phyloP scores from a whole-genome alignment of 768 basidiomycete genomes.

The Pulveroboletus sp. region DNA sequence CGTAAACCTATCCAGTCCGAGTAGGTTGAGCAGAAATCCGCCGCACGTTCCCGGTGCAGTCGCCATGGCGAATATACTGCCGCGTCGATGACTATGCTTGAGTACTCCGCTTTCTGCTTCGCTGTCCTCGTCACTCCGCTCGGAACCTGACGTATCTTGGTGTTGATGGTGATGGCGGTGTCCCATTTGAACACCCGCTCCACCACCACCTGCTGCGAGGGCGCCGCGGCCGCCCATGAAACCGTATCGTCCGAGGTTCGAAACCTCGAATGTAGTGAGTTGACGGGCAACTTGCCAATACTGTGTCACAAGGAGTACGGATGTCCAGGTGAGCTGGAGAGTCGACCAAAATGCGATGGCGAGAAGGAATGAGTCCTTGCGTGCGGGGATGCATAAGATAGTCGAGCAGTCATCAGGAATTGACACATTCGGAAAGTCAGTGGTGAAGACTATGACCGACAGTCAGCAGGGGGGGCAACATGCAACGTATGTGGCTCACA shows the following conservation, averaged over 20 bases:
- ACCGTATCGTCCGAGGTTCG: slow-evolving; percentile 91
- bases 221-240: slow-evolving; percentile 93
- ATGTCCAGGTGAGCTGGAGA: slow-evolving; percentile 93
- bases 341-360: slow-evolving; percentile 81
- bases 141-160: slow-evolving; percentile 30
- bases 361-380: slow-evolving; percentile 79
- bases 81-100: slow-evolving; percentile 45
- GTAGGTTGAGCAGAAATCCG: slow-evolving; percentile 80
- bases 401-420: slow-evolving; percentile 19
- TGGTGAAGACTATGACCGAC: slow-evolving; percentile 49
- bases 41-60: slow-evolving; percentile 32
- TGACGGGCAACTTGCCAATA: slow-evolving; percentile 90
- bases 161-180: slow-evolving; percentile 48
- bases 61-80: slow-evolving; percentile 31
- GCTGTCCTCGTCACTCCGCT: slow-evolving; percentile 45
- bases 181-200: slow-evolving; percentile 69
- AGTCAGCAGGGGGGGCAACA: not conserved
- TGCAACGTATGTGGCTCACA: slow-evolving; percentile 48
- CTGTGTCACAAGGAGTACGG: slow-evolving; percentile 79
- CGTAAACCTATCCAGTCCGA: slow-evolving; percentile 93
- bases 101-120: slow-evolving; percentile 31
- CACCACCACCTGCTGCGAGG: slow-evolving; percentile 50
- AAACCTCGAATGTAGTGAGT: slow-evolving; percentile 94
- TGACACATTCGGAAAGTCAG: slow-evolving; percentile 21
- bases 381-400: slow-evolving; percentile 62